Conservation (phyloP, 225 moss, liverwort and hornwort genomes). For the Thuidium tamariscinum region DNA sequence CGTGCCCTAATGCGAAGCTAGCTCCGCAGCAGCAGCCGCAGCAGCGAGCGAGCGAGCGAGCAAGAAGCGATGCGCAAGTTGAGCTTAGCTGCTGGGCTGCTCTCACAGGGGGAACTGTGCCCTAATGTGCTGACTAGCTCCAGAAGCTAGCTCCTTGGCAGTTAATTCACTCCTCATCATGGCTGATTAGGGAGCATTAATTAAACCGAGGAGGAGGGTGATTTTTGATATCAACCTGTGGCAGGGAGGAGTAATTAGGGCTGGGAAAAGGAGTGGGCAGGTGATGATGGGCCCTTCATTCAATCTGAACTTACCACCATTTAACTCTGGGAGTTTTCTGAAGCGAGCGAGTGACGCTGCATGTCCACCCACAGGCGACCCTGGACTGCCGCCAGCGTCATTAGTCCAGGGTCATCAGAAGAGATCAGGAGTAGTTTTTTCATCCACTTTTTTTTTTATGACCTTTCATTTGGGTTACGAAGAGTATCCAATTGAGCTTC, state of each 20-base stretch:
- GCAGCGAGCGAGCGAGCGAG: neutral
- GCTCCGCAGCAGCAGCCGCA: neutral
- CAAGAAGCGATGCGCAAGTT: too few relatives aligned
- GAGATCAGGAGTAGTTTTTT: too few relatives aligned
- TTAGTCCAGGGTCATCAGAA: too few relatives aligned
- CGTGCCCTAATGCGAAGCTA: neutral
- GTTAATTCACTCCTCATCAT: neutral
- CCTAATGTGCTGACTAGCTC: constrained; percentile 1
- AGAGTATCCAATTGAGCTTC: too few relatives aligned
- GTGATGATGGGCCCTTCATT: neutral
- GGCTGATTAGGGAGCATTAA: neutral
- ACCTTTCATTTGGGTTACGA: too few relatives aligned
- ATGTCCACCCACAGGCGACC: too few relatives aligned
- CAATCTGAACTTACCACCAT: neutral
- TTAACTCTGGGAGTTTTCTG: neutral
- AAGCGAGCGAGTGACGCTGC: neutral
- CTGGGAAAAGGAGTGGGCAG: neutral
- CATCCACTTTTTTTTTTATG: too few relatives aligned
- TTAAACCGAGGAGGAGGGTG: neutral
- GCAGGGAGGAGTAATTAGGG: constrained; percentile 2
- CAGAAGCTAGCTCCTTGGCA: neutral
- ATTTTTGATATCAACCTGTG: neutral
- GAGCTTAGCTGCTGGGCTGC: neutral
- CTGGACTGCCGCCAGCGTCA: too few relatives aligned
- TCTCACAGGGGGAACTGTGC: neutral